Evolutionary conservation across 768 basidiomycete genomes (phyloP), one percentile per base, ranked within the genome.

Genomic region (Leucocoprinus sp.): DNA sequence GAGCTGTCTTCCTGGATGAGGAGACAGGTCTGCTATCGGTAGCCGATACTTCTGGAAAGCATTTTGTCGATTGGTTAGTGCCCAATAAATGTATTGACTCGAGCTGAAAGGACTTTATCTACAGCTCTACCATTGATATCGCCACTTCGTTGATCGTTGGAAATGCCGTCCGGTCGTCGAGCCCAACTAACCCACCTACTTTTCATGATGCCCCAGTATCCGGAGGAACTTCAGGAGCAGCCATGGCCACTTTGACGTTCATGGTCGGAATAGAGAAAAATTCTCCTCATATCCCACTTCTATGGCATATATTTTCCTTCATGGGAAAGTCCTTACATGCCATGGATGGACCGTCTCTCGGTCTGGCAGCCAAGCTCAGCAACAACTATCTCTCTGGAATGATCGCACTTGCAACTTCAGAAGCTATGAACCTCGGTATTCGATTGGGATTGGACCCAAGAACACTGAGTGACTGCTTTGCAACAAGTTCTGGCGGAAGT

Each of bases 361-460:
- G 70, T 11, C 55, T 72, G 1, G 67, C 67, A 17, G 64, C 68
- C n/a, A 71, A 70, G 50, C 52, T 70, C 23, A 66, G 66, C 54
- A 69, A 70, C 49, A 72, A 70, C 47, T 70, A 70, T 49, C 57
- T 70, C 19, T 66, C 64, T 14, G 65, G 67, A 1, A 56, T 66
- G 51, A 67, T 69, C 37, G 66, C 68, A 2, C 58, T 70, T 12
- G 67, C 68, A 2, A 70, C 66, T 3, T 56, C 67, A 21, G 67
- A 69, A 51, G 68, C 66, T 2, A 71, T 71, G 69, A 69, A 69
- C 45, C 55, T 71, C 7, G 68, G 67, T 0, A 70, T 72, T 64
- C 58, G 67, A 37, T 59, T 71, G 12, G 69, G 69, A 1, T 49
- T 71, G 5, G 69, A 70, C 12, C 62, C 69, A 1, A 61, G 60